Base-by-base conservation (phyloP, 2,329 filamentous ascomycete genomes). In the Epichloe hybrida region DNA sequence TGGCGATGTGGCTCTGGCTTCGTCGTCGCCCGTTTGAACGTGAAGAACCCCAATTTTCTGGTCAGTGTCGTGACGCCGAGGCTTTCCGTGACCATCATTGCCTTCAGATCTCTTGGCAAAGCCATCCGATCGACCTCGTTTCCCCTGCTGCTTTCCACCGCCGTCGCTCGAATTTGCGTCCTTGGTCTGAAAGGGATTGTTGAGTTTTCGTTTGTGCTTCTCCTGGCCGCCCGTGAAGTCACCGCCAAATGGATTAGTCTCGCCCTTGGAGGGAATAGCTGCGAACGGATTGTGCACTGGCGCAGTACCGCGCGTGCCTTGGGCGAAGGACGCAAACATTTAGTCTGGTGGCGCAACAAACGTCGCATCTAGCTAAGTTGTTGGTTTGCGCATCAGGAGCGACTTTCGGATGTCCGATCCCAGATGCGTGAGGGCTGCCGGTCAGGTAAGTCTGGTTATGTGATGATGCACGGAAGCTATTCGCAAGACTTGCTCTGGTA, bases 291-390 rank as follows among this genome's bases (percentile, higher is more conserved):
- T 69, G 53, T 59, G 57, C 51, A 60, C 61, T 52, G 64, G 58
- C 60, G 66, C 61, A 56, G 62, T 58, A 57, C 59, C 61, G 56
- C 61, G 58, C 62, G 65, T 62, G 58, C 64, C 59, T 57, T 64
- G 63, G 56, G 62, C 60, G 53, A 67, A 62, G 50, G 64, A 56
- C 52, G 66, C 64, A 61, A 66, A 64, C 67, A 69, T 69, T 59
- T 63, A 60, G 59, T 62, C 9, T 58, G 66, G 67, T 64, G 66
- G 66, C 66, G 67, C 67, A 67, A 68, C 66, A 53, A 54, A 55
- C 57, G 66, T 68, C 64, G 66, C 67, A 65, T 59, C 64, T 66
- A 68, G 61, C 64, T 58, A 57, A 52, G 54, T 50, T 55, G 53
- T 60, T 48, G 54, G 60, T 60, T 61, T 60, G 59, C 56, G 59